Conservation (phyloP, 2,329 filamentous ascomycete species). For the Gnomoniopsis smithogilvyi region DNA sequence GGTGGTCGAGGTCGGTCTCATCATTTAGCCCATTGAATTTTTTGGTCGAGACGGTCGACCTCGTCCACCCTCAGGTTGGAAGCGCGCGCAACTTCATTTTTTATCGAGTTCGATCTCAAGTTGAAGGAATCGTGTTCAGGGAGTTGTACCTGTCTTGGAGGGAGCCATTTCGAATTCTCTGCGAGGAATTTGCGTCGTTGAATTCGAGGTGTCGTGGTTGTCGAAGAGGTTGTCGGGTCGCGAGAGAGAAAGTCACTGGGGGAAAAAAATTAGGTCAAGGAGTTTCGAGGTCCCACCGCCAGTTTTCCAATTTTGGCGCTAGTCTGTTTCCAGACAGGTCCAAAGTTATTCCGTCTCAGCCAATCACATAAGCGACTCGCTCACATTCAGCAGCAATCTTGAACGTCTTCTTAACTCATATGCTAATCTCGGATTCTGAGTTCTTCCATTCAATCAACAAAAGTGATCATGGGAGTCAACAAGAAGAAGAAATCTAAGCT, state of each 20-base stretch:
- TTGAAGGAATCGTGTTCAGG: slow-evolving; percentile 8
- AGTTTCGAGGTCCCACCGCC: not conserved
- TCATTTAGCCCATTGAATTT: not conserved
- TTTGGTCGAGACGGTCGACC: slow-evolving; percentile 8
- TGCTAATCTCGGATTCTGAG: not conserved
- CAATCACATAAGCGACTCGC: not conserved
- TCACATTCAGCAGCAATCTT: too few species aligned
- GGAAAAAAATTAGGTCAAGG: not conserved
- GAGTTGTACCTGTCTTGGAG: slow-evolving; percentile 19
- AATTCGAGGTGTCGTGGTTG: slow-evolving; percentile 13
- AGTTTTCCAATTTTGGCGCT: not conserved
- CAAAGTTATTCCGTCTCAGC: not conserved
- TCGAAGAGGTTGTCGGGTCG: slow-evolving; percentile 10
- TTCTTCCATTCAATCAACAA: not conserved
- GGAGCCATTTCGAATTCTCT: slow-evolving; percentile 21
- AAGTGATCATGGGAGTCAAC: slow-evolving; percentile 39
- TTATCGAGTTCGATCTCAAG: slow-evolving; percentile 13
- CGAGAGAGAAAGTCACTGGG: not conserved
- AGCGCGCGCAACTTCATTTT: slow-evolving; percentile 20
- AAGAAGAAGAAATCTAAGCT: slow-evolving; percentile 37
- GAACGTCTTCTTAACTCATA: not conserved
- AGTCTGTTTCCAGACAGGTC: not conserved
- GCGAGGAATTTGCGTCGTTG: slow-evolving; percentile 15
- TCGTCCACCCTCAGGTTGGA: slow-evolving; percentile 17
- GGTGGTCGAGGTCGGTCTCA: slow-evolving; percentile 7